These are phyloP conservation scores for Paraurostyla sp. DNA, from an alignment of 73 alveolate genomes.

Conservation along the genomic window DNA sequence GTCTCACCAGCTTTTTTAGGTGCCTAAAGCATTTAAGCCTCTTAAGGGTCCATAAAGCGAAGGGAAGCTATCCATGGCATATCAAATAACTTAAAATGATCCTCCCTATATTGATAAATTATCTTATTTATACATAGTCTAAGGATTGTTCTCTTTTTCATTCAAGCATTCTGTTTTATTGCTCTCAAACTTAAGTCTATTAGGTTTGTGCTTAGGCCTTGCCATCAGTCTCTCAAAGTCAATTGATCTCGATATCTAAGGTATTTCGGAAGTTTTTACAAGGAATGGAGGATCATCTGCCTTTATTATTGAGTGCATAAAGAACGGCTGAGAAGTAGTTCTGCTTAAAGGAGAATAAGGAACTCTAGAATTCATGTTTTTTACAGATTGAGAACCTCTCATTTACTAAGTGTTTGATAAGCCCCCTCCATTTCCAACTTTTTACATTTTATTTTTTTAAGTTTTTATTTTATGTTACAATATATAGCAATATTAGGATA, in stretches of 20 bases:
- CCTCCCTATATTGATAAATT: conserved; percentile 17
- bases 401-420: not conserved
- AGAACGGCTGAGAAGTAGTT: not conserved
- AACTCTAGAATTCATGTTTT: not conserved
- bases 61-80: conserved; percentile 55
- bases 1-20: conserved; percentile 24
- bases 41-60: conserved; percentile 29
- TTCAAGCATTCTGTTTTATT: conserved; percentile 1
- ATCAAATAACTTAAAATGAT: conserved; percentile 43
- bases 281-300: not conserved
- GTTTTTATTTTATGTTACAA: not conserved
- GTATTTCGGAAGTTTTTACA: conserved; percentile 1
- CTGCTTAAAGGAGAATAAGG: not conserved
- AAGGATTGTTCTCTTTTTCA: conserved; percentile 45
- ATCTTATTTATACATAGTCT: conserved; percentile 21
- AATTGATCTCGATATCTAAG: conserved; percentile 20
- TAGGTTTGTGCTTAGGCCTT: conserved; percentile 25
- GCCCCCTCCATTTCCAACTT: not conserved
- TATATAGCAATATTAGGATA: too few relatives aligned
- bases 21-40: not conserved
- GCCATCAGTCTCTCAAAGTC: conserved; percentile 31
- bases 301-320: not conserved
- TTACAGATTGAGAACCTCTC: conserved; percentile 19
- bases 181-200: conserved; percentile 21
- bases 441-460: not conserved